Base-by-base conservation (phyloP, 75 land plant genomes). In the Adiantum capillusveneris region DNA sequence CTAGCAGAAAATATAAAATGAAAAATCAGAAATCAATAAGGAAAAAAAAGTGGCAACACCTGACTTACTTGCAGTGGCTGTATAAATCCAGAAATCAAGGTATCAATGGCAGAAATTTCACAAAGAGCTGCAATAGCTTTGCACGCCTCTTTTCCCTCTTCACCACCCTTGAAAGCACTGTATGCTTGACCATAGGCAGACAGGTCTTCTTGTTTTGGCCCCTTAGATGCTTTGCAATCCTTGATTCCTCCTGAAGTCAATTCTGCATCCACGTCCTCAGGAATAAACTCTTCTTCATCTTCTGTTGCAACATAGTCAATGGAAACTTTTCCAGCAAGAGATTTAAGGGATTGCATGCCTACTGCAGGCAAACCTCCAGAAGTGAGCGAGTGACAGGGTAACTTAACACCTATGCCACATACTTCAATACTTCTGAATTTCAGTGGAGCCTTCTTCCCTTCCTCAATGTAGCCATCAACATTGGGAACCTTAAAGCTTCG, bases 81-180 rank as follows among this genome's bases (percentile, higher is more conserved):
- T 29, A 93, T 86, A 62, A 93, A 93, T 61, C 90, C 89, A 45
- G 98, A 93, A 48, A 93, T 81, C 49, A 93, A 62, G 5, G 98
- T 79, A 61, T 93, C 84, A 59, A 93, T 89, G 11, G 96, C 84
- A 43, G 85, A 79, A 18, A 93, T 67, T 72, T 89, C 82, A 77
- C 90, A 93, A 61, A 93, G 64, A 49, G 96, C 84, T 56, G 98
- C 81, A 70, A 93, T 78, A 31, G 90, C 98, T 76, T 80, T 86
- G 57, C 98, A 93, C 20, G 98, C 98, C 29, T 85, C 81, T 41
- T 43, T 83, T 48, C 96, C 96, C 22, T 58, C 65, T 39, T 81
- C 29, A 16, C 87, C 90, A 39, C 63, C 72, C 26, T 77, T 76
- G 74, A 93, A 93, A 2, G 90, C 85, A 28, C 25, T 44, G 74